Evolutionary conservation across 495 filamentous ascomycete genomes (phyloP), one percentile per base, ranked within the genome.

Genomic region (Copromyces sp.): DNA sequence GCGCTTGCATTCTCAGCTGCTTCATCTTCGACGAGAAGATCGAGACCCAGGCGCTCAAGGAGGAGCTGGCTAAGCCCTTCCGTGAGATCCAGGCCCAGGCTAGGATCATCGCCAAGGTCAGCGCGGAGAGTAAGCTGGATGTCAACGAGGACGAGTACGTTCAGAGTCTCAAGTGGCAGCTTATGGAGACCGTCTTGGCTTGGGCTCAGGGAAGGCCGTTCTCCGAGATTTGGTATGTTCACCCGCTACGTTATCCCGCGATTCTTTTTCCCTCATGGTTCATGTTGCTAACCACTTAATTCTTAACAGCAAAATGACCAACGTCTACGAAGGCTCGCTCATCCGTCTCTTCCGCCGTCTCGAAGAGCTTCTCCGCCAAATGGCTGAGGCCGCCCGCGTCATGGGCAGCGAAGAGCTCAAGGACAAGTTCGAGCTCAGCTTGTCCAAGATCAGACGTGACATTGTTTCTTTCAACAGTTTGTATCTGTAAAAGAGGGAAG

Each of bases 21-120:
- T 99, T 99, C 82, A 94, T 98, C 72, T 97, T 97, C 74, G 95
- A 99, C 80, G 95, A 99, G 84, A 97, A 96, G 82, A 87, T 90
- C 41, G 90, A 93, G 69, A 89, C 94, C 41, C 81, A 87, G n/a
- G 78, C 85, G 9, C 83, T 97, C 47, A 90, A 89, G 72, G 93
- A 96, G 42, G 94, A 97, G 76, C 86, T 98, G 24, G 86, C 87
- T 70, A 95, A 97, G 80, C 93, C 93, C 17, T 95, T 90, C 80
- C 87, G 90, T 68, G 91, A 94, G 79, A 91, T 98, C 65, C 92
- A 95, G 81, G 84, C 87, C 0, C 92, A 96, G 81, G 95, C 95
- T 16, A 86, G 92, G 47, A 87, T 90, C 70, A 89, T 99, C 72
- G 95, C 95, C 71, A 97, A 97, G 83, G 90, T 99, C 37, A 95